Evolutionary conservation across 495 filamentous ascomycete species (phyloP).

Genomic region (Chaetomium cochliodes): DNA sequence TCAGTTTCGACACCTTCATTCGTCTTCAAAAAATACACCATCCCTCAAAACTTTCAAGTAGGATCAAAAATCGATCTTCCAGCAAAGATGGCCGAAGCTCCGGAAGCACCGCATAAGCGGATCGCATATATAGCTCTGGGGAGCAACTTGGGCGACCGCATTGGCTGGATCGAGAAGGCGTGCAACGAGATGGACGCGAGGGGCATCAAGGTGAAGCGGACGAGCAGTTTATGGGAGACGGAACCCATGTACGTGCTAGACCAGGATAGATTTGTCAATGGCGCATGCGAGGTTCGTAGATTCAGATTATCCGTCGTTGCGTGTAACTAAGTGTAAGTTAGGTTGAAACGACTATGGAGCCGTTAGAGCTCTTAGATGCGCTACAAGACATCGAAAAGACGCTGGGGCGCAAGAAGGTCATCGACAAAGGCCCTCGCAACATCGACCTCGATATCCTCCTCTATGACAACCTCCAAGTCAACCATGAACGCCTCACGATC

Average conservation of each 20-base stretch:
- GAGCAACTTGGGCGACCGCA: conserved; percentile 87
- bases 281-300: conserved; percentile 79
- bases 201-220: conserved; percentile 70
- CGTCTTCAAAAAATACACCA: conserved; percentile 30
- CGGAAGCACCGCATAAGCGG: conserved; percentile 26
- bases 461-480: conserved; percentile 67
- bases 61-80: conserved; percentile 15
- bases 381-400: conserved; percentile 79
- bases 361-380: conserved; percentile 69
- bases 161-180: conserved; percentile 77
- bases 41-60: conserved; percentile 26
- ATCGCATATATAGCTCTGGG: conserved; percentile 82
- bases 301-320: not conserved
- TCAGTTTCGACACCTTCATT: conserved; percentile 20
- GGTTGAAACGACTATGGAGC: conserved; percentile 78
- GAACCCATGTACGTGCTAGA: conserved; percentile 93
- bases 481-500: conserved; percentile 70
- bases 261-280: conserved; percentile 87
- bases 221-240: conserved; percentile 90
- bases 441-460: conserved; percentile 94
- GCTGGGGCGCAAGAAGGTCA: conserved; percentile 75
- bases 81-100: conserved; percentile 17
- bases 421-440: conserved; percentile 90
- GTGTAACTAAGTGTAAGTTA: conserved; percentile 37
- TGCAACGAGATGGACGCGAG: conserved; percentile 69